Evolutionary conservation across 2,329 filamentous ascomycete species (phyloP), one percentile per base, ranked within the genome.

Genomic region (Kalmusia sp.): DNA sequence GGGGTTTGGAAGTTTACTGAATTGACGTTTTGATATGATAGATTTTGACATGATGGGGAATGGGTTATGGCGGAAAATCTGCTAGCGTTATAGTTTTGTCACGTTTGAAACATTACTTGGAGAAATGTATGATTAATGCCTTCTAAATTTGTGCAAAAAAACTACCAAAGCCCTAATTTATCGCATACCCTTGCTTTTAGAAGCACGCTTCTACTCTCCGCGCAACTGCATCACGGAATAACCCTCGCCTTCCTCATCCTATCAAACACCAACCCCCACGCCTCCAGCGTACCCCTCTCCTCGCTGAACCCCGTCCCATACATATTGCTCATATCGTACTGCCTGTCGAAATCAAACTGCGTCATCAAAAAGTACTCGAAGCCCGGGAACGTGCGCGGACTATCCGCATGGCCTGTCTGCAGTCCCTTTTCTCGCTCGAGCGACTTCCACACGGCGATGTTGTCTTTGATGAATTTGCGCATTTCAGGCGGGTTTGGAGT

Each of bases 301-400:
- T 80, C 77, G 2, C 46, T 59, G 58, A 79, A 76, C n/a, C 77
- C 74, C 6, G 68, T 72, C 19, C 63, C 69, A 60, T 79, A 76
- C 63, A 74, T 71, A 65, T 76, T 76, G 9, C 55, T 72, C 74
- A 80, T 77, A 57, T 80, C 76, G 55, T 75, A 76, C 35, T 79
- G 75, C 35, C 78, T 67, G 56, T 80, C 77, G 50, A 77, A 78
- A 55, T 79, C 75, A 53, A 79, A 78, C 47, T 71, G 65, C 8
- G 73, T 73, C 54, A 80, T 67, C 46, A 80, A 64, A 41, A 77
- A 76, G 52, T 77, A 71, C 58, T 79, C 76, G 39, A 77, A 79
- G 0, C 72, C 73, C 14, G 69, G 66, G 22, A 74, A 64, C 9
- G 68, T 72, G 49, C 63, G 65, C 5, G 71, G 66, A 37, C 68